Conservation (phyloP, 441 rosid species). For the Aquilaria agallochum region DNA sequence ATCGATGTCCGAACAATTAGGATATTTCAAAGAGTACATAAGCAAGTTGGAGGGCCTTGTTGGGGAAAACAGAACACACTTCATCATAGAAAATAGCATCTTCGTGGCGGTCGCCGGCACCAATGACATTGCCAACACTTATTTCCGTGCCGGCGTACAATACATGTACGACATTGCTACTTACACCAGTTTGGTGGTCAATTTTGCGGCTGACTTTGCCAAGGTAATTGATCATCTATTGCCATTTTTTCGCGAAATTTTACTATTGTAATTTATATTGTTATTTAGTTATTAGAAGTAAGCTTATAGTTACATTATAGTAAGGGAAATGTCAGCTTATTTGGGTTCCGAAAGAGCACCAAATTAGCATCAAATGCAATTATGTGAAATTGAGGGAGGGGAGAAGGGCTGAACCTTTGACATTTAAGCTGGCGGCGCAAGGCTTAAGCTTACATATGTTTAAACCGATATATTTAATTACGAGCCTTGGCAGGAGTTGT, state of each 20-base stretch:
- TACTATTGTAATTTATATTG: no score
- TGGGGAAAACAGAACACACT: conserved; percentile 42
- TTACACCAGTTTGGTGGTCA: conserved; percentile 40
- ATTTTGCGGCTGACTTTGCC: conserved; percentile 34
- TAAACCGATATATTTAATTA: no score
- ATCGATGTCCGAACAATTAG: conserved; percentile 48
- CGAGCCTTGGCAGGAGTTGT: conserved; percentile 28
- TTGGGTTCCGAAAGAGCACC: no score
- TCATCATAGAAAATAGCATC: conserved; percentile 36
- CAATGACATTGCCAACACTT: conserved; percentile 58
- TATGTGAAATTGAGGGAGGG: no score
- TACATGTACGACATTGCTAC: conserved; percentile 28
- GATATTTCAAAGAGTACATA: conserved; percentile 48
- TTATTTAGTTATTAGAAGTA: no score
- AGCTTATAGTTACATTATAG: no score
- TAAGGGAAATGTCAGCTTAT: no score
- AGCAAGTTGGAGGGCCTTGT: conserved; percentile 32
- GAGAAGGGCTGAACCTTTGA: no score
- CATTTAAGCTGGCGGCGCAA: no score
- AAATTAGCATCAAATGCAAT: no score
- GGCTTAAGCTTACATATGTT: no score
- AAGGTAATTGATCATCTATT: conserved; percentile 24
- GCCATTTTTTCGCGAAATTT: neutral
- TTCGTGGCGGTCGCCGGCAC: conserved; percentile 44
- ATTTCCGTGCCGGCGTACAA: conserved; percentile 29